A percentile compares a stretch with the other conserved stretches of the same genome.
Conservation (phyloP, 2,329 filamentous ascomycete species). For the Daldinia sp. region DNA sequence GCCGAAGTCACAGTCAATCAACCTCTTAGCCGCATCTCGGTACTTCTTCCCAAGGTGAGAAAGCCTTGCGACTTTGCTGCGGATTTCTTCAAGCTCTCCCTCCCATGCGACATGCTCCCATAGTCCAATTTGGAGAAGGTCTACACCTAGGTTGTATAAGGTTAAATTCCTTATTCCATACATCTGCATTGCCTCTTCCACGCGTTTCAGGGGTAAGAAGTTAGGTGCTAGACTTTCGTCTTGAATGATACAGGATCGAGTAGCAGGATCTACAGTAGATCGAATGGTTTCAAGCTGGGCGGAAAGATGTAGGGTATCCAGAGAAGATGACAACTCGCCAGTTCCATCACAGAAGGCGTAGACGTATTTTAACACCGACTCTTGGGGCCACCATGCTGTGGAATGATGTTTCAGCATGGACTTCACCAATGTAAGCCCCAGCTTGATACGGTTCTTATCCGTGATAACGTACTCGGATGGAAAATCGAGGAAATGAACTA, state of each 20-base stretch:
- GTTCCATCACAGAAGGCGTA: background rate
- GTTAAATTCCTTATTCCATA: constrained; percentile 34
- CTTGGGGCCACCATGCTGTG: constrained; percentile 32
- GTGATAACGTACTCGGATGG: background rate
- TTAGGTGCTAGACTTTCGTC: background rate
- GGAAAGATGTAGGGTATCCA: background rate
- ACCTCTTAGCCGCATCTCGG: background rate
- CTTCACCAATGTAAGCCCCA: constrained; percentile 24
- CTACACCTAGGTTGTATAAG: constrained; percentile 31
- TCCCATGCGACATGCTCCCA: constrained; percentile 17
- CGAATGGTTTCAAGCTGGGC: background rate
- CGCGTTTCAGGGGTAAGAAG: constrained; percentile 16
- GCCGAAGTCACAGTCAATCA: constrained; percentile 1
- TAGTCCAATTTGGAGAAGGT: constrained; percentile 33
- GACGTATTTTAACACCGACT: constrained; percentile 1
- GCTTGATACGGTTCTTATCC: background rate
- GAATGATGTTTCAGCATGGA: constrained; percentile 28
- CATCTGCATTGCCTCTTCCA: constrained; percentile 35
- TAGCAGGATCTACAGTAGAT: too few relatives aligned
- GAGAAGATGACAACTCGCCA: background rate
- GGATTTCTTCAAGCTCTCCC: constrained; percentile 12
- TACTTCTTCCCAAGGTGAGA: background rate
- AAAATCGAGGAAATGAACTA: background rate
- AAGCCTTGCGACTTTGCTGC: background rate
- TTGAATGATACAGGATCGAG: background rate